Evolutionary conservation across 805 yeast species (phyloP), one percentile per base, ranked within the genome.

Genomic region (Ogataea parapolymorpha): DNA sequence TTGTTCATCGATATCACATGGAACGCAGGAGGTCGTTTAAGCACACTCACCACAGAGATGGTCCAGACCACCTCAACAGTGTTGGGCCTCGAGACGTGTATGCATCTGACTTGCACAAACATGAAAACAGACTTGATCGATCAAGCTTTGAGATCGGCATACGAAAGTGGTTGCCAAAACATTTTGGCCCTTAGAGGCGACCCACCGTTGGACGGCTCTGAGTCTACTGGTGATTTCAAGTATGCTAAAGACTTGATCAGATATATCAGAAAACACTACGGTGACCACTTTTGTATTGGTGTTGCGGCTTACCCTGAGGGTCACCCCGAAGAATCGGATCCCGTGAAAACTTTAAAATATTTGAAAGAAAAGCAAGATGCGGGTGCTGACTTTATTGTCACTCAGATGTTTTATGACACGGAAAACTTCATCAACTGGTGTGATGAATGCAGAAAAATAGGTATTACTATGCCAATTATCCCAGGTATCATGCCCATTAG

Each of bases 401-500:
- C 99, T 3, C 99, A 93, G 65, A 86, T 93, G 96, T 91, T 93
- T 63, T 93, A 93, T 64, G 97, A 93, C 58, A 93, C 74, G 10
- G 96, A 90, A 34, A 75, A 75, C 45, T 93, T 91, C 63, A 75
- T 93, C 44, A 54, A 64, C 10, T 93, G 99, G 99, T 87, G 93
- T 55, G 62, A 71, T 14, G 65, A 69, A 45, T 75, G 91, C 41
- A 76, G 91, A 51, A 79, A 72, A 16, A 68, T 70, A 16, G 97
- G 96, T 16, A 75, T 93, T 49, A 71, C 71, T 28, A 80, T 86
- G 39, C 98, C 98, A 22, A 85, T 93, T 50, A 82, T 93, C 45
- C 99, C 99, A 1, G 99, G 99, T 11, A 89, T 93, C 63, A 93
- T 93, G 99, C 99, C 99, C 16, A 90, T 93, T 44, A 81, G 95